Evolutionary conservation across 768 basidiomycete genomes (phyloP).

Genomic region (Pleurotus sapidus): DNA sequence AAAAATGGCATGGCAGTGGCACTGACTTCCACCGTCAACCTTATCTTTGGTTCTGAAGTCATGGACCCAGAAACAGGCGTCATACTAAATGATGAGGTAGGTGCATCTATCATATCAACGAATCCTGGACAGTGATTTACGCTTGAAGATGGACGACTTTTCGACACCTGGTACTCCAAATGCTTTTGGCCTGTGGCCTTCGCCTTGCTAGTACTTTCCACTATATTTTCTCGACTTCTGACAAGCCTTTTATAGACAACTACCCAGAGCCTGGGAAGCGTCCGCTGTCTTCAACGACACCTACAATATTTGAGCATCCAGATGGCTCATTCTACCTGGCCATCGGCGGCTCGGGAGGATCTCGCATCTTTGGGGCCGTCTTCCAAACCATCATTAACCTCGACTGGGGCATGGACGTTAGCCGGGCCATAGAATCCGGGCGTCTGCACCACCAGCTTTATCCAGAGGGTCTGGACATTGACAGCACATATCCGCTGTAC

Average conservation of each 20-base stretch:
- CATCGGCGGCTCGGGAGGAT: conserved; percentile 86
- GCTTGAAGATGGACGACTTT: conserved; percentile 82
- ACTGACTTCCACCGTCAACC: conserved; percentile 87
- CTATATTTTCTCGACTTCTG: not conserved
- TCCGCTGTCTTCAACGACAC: conserved; percentile 81
- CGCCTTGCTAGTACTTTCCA: conserved; percentile 61
- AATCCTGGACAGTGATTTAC: not conserved
- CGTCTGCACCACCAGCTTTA: conserved; percentile 87
- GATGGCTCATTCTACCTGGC: conserved; percentile 74
- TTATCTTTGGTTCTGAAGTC: conserved; percentile 86
- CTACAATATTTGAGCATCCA: conserved; percentile 74
- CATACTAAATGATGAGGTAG: conserved; percentile 83
- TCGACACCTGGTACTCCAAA: conserved; percentile 83
- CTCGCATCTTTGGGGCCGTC: conserved; percentile 76
- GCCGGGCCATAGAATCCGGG: conserved; percentile 79
- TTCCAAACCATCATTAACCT: conserved; percentile 79
- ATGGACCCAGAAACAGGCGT: conserved; percentile 87
- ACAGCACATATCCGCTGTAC: conserved; percentile 54
- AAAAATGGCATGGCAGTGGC: conserved; percentile 83
- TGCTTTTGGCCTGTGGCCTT: conserved; percentile 78
- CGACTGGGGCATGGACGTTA: conserved; percentile 79
- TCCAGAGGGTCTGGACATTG: conserved; percentile 59
- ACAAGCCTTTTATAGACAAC: conserved; percentile 54
- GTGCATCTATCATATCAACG: conserved; percentile 6
- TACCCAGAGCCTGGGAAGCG: conserved; percentile 88